These are phyloP conservation scores for Ustilago nuda DNA, from an alignment of 1,284 basidiomycete genomes.

Conservation along the genomic window DNA sequence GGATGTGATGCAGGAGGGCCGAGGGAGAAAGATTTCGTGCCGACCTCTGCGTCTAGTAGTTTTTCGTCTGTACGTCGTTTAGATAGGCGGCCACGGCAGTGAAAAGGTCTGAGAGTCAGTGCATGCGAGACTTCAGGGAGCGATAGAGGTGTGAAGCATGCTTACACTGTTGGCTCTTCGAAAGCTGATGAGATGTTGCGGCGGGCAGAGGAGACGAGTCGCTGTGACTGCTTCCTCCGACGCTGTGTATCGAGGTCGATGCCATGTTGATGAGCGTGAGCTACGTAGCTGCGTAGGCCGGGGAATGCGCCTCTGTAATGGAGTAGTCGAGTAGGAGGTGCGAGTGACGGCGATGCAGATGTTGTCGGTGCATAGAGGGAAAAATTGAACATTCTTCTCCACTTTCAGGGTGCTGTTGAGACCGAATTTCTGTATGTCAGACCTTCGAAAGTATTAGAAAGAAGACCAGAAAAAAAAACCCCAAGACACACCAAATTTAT, in stretches of 20 bases:
- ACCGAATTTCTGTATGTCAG: background rate
- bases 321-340: no score
- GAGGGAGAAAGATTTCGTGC: slow-evolving; percentile 3
- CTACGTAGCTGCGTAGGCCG: background rate
- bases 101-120: background rate
- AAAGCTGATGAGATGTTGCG: slow-evolving; percentile 31
- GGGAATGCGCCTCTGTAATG: no score
- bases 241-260: slow-evolving; percentile 9
- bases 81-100: background rate
- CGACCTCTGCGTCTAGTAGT: slow-evolving; percentile 29
- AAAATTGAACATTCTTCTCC: slow-evolving; percentile 1
- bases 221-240: background rate
- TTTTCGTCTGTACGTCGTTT: slow-evolving; percentile 24
- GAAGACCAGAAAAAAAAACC: no score
- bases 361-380: background rate
- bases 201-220: slow-evolving; percentile 5
- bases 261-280: slow-evolving; percentile 2
- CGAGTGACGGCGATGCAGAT: background rate
- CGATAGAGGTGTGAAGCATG: background rate
- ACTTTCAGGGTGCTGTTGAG: slow-evolving; percentile 5
- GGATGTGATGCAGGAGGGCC: slow-evolving; percentile 36
- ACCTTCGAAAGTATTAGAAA: background rate
- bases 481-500: background rate
- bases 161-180: slow-evolving; percentile 45
- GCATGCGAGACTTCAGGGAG: no score